Base-by-base conservation (phyloP, 2,329 filamentous ascomycete genomes). In the Xylaria sp. region DNA sequence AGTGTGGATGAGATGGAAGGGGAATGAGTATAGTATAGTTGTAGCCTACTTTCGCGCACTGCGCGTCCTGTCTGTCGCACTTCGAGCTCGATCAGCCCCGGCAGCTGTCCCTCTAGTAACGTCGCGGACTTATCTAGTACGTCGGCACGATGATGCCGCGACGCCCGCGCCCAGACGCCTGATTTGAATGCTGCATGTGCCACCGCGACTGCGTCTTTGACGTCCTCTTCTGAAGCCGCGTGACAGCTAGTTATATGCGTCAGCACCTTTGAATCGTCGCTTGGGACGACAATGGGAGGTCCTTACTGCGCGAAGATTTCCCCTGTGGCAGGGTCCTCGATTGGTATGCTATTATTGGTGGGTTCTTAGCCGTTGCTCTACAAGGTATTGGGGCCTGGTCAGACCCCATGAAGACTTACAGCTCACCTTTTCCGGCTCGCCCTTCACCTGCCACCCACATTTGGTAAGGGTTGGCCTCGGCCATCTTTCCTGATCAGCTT, bases 41-140 rank as follows among this genome's bases (percentile, higher is more conserved):
- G 10, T 50, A 8, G 37, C 68, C 1, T 69, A 72, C 70, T 92
- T 77, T 93, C 91, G 29, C 90, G 87, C 32, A 91, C 82, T 0
- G 88, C 87, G 0, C 91, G 87, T 2, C 91, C 91, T 0, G 91
- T 93, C 78, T 93, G 91, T 40, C 78, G 81, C 8, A 91, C 88
- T 77, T 93, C 91, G 3, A 92, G 82, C 9, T 81, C 78, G 59
- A 92, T 89, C 47, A 93, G 83, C 0, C 81, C 78, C 0, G 86
- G 83, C 0, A 93, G 81, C 8, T 84, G 81, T 0, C 78, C 76
- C 1, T 83, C 82, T 2, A 92, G 82, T 0, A 90, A 81, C 0
- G 78, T 76, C 0, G 90, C 89, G 9, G 87, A 86, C 61, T 81
- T 86, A 61, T 91, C 88, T 13, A 92, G 83, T 8, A 91, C 87